Evolutionary conservation across 2,329 filamentous ascomycete genomes (phyloP), one percentile per base, ranked within the genome.

Genomic region (Metarhizium album): DNA sequence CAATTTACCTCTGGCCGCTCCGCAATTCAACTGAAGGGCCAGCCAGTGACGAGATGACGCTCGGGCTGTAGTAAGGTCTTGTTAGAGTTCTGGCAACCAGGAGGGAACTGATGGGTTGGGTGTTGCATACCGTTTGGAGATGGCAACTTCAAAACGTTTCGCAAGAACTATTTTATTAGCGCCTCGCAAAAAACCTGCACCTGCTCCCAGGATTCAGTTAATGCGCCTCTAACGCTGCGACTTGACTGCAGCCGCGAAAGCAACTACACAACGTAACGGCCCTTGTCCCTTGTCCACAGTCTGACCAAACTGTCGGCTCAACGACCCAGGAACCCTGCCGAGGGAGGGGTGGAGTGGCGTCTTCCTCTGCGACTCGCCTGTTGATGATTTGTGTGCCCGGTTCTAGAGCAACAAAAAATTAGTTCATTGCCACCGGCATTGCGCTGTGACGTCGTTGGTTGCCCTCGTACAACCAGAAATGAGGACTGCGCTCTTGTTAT

Each of bases 381-480:
- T 43, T 5, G 40, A 43, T 24, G n/a, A 20, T 9, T 9, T 24
- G 40, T 42, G 40, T 18, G 7, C 40, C 22, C 22, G 2, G 40
- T 23, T 24, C 22, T 24, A 9, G 14, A 43, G 18, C 40, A 14
- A 2, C 22, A 43, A 18, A 23, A 43, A 16, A 24, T 48, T 33
- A 38, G 46, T 35, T n/a, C 20, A 31, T 40, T 20, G 37, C 16
- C 6, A 18, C 11, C 18, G 27, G 38, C 22, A 18, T 27, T 42
- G 22, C 46, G 33, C 33, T 42, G 50, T 52, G 50, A 52, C 46
- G 46, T 52, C 46, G 50, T 46, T 37, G 42, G 23, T n/a, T n/a
- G n/a, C 33, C 35, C 46, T 11, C 42, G 13, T 43, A 40, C 37
- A 22, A 40, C 37, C 37, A 20, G n/a, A 18, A 40, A 8, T 20